A percentile compares a stretch with the other conserved stretches of the same genome.
phyloP scores from a whole-genome alignment of 306 rosid genomes.

The Trichosanthes truncata region DNA sequence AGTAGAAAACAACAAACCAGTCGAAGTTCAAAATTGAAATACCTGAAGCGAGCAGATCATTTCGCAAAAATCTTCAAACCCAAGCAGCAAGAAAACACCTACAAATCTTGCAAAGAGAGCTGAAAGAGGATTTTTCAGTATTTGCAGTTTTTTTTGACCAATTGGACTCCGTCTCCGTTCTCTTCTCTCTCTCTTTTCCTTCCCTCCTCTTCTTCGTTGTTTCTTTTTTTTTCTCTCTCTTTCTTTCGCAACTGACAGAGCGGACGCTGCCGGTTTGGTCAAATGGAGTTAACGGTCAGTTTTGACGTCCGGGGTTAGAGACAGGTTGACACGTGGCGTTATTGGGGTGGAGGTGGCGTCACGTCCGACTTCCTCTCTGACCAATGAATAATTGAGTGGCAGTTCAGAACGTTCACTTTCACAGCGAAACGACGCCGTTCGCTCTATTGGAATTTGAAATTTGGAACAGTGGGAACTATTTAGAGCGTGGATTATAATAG shows the following conservation, averaged over 20 bases:
- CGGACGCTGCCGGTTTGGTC: constrained; percentile 33
- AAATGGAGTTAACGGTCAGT: constrained; percentile 28
- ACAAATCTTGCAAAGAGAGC: background rate
- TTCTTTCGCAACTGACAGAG: constrained; percentile 7
- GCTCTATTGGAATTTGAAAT: background rate
- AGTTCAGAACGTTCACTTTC: background rate
- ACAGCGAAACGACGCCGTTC: background rate
- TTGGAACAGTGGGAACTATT: background rate
- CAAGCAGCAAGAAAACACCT: background rate
- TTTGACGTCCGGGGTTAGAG: constrained; percentile 26
- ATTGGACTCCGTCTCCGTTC: background rate
- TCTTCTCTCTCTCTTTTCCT: no score
- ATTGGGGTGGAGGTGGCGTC: background rate
- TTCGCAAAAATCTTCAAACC: constrained; percentile 20
- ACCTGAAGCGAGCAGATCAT: constrained; percentile 15
- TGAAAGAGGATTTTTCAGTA: background rate
- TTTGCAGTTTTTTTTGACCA: constrained; percentile 21
- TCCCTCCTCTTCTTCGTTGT: constrained; percentile 11
- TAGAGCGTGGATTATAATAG: no score
- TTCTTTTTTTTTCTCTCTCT: background rate
- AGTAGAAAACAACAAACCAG: background rate
- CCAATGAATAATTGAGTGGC: background rate
- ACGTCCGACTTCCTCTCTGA: background rate
- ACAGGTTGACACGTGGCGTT: constrained; percentile 19
- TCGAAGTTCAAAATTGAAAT: background rate